Evolutionary conservation across 371 early-diverging fungal species (phyloP).

Genomic region (Blyttiomyces sp.): DNA sequence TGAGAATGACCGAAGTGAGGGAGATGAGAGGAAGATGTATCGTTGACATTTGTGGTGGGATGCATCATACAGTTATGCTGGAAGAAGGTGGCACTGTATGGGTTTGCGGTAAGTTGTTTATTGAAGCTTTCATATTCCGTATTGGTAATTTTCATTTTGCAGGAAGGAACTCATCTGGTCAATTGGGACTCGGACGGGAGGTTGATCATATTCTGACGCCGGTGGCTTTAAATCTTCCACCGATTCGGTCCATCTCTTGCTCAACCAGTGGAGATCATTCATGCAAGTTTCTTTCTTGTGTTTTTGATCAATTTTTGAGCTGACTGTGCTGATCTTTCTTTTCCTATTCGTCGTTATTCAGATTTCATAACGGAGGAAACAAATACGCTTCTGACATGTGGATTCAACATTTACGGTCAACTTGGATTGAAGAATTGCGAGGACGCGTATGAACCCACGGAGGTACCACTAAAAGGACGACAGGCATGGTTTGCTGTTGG

Average conservation of each 20-base stretch:
- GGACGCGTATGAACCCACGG: background rate
- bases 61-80: conserved; percentile 15
- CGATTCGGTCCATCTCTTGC: background rate
- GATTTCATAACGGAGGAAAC: background rate
- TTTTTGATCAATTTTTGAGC: background rate
- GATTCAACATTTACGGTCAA: conserved; percentile 17
- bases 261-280: conserved; percentile 12
- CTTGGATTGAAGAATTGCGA: conserved; percentile 11
- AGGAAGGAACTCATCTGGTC: conserved; percentile 11
- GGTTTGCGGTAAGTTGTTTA: no score
- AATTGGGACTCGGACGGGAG: conserved; percentile 2
- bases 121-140: no score
- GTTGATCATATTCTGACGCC: conserved; percentile 4
- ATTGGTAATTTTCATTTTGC: no score
- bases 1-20: background rate
- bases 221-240: background rate
- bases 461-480: conserved; percentile 8
- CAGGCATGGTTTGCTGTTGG: background rate
- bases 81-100: conserved; percentile 4
- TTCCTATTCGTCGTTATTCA: no score
- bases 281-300: background rate
- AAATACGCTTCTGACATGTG: background rate
- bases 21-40: background rate
- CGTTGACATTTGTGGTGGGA: conserved; percentile 8
- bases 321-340: no score